These are phyloP conservation scores for Monosporozyma servazzii DNA, from an alignment of 805 yeast genomes.

Conservation along the genomic window DNA sequence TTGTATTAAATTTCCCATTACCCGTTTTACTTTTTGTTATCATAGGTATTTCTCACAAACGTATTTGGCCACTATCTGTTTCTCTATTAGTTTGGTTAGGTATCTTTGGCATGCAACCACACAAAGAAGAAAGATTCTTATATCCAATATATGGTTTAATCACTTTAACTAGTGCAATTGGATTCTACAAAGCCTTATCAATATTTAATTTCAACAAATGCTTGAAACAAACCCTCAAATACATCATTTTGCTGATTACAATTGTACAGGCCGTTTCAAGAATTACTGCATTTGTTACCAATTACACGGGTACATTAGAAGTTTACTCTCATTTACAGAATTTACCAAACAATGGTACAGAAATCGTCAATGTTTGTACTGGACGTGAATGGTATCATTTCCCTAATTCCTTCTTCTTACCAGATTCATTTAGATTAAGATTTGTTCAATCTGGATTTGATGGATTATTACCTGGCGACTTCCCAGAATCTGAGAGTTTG, in stretches of 20 bases:
- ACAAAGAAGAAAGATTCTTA: constrained; percentile 86
- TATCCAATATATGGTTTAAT: constrained; percentile 77
- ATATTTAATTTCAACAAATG: constrained; percentile 6
- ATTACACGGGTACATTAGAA: constrained; percentile 65
- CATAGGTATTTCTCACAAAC: constrained; percentile 21
- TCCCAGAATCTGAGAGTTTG: constrained; percentile 37
- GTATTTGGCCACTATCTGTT: constrained; percentile 27
- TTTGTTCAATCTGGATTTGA: constrained; percentile 73
- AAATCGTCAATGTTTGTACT: constrained; percentile 56
- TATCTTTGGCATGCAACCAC: constrained; percentile 69
- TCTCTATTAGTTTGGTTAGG: constrained; percentile 61
- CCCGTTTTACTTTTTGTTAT: constrained; percentile 29
- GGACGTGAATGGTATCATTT: constrained; percentile 94
- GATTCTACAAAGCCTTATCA: constrained; percentile 23
- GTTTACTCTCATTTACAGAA: constrained; percentile 37
- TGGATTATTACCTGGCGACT: constrained; percentile 86
- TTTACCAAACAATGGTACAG: constrained; percentile 12
- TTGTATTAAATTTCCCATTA: constrained; percentile 62
- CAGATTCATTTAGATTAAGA: constrained; percentile 49
- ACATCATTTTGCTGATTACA: constrained; percentile 9
- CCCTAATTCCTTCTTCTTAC: constrained; percentile 80
- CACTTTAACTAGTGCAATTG: constrained; percentile 50
- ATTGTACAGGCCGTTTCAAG: constrained; percentile 38
- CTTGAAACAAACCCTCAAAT: constrained; percentile 12
- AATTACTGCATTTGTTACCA: constrained; percentile 48